Conservation (phyloP, 2,329 filamentous ascomycete genomes). For the Pseudogymnoascus sp. region DNA sequence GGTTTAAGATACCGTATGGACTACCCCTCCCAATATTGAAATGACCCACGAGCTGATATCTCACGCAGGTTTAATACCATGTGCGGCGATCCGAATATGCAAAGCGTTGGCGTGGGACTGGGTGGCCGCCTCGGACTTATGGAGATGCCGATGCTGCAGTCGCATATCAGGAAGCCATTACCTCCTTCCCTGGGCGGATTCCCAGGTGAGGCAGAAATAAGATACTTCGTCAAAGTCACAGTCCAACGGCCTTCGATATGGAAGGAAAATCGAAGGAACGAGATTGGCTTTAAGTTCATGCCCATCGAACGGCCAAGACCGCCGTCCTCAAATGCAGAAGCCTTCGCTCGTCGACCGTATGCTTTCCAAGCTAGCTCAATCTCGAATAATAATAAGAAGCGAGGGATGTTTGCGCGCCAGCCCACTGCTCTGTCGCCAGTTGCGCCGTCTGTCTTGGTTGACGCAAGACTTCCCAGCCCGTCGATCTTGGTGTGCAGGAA, state of each 20-base stretch:
- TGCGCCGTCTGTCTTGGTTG: constrained; percentile 66
- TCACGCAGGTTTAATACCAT: constrained; percentile 56
- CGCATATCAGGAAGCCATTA: constrained; percentile 76
- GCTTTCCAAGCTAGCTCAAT: constrained; percentile 40
- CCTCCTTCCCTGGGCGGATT: constrained; percentile 86
- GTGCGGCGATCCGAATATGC: constrained; percentile 44
- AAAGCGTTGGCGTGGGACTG: constrained; percentile 44
- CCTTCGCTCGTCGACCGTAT: constrained; percentile 70
- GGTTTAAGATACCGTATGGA: constrained; percentile 57
- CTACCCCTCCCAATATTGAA: constrained; percentile 4
- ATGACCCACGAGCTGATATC: constrained; percentile 13
- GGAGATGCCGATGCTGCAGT: constrained; percentile 53
- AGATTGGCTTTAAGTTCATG: constrained; percentile 71
- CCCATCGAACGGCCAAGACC: constrained; percentile 85
- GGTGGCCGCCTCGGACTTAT: constrained; percentile 55
- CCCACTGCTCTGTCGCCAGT: constrained; percentile 31
- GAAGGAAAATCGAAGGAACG: constrained; percentile 76
- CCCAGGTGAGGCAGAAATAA: constrained; percentile 78
- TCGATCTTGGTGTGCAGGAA: constrained; percentile 85
- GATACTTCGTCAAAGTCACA: constrained; percentile 94
- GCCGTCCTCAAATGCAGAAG: constrained; percentile 61
- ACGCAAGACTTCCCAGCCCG: constrained; percentile 76
- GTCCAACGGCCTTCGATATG: constrained; percentile 81
- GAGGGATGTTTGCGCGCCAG: constrained; percentile 25
- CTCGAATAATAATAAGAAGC: constrained; percentile 27